These are phyloP conservation scores for Entonaema liquescens DNA, from an alignment of 495 filamentous ascomycete genomes.

Conservation along the genomic window DNA sequence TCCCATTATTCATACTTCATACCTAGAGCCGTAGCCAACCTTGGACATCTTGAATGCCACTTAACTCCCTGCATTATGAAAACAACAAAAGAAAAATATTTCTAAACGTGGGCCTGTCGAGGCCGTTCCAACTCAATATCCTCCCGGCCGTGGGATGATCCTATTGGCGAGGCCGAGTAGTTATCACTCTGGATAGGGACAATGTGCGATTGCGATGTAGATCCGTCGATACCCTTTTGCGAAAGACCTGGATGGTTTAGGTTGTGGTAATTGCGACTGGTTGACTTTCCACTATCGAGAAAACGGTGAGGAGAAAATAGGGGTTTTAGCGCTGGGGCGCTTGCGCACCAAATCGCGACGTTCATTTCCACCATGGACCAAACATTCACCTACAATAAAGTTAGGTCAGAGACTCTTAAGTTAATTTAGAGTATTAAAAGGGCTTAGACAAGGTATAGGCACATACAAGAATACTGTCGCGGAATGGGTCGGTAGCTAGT, in stretches of 20 bases:
- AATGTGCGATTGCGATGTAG: constrained; percentile 34
- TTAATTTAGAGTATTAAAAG: background rate
- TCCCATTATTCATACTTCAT: background rate
- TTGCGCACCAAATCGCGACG: constrained; percentile 47
- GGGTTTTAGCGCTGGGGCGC: constrained; percentile 44
- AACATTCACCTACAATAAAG: constrained; percentile 47
- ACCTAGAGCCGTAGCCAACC: background rate
- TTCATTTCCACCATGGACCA: constrained; percentile 57
- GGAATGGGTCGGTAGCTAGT: constrained; percentile 47
- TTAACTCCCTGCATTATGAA: background rate
- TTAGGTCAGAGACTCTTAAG: background rate
- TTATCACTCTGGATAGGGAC: constrained; percentile 9
- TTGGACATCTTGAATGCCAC: background rate
- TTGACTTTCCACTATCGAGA: constrained; percentile 21
- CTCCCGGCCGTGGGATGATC: constrained; percentile 5
- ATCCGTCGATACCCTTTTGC: constrained; percentile 11
- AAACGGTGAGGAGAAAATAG: constrained; percentile 34
- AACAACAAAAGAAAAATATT: background rate
- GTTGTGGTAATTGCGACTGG: constrained; percentile 26
- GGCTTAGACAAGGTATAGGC: background rate
- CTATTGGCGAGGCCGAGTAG: constrained; percentile 11
- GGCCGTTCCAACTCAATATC: constrained; percentile 30
- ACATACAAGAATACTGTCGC: constrained; percentile 46
- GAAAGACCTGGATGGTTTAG: constrained; percentile 1
- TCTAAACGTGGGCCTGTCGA: constrained; percentile 5